Conservation (phyloP, 108 stramenopile species). For the Cylindrotheca fusiformis region DNA sequence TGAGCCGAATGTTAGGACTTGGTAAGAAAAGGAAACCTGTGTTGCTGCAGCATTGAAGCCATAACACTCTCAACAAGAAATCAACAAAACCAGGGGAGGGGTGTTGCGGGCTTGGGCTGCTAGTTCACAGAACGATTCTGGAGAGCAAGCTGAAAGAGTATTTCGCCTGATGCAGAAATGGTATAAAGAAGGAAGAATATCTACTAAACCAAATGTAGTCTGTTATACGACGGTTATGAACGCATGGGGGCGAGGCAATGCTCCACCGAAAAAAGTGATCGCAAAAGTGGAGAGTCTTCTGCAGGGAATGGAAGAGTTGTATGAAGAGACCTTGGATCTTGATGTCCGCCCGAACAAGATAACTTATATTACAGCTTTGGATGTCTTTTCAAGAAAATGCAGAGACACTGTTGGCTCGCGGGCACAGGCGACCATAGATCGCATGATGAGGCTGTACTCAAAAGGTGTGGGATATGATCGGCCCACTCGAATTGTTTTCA, state of each 20-base stretch:
- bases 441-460: conserved; percentile 66
- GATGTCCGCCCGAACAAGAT: conserved; percentile 43
- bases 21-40: no score
- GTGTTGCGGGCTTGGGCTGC: conserved; percentile 60
- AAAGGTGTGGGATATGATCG: conserved; percentile 47
- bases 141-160: conserved; percentile 50
- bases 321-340: conserved; percentile 27
- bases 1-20: conserved; percentile 37
- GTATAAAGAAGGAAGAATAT: conserved; percentile 28
- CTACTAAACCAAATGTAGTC: conserved; percentile 32
- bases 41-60: no score
- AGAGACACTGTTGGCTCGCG: conserved; percentile 34
- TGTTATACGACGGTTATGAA: conserved; percentile 39
- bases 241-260: conserved; percentile 59
- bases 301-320: conserved; percentile 39
- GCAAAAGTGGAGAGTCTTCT: conserved; percentile 50
- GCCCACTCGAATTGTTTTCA: conserved; percentile 65
- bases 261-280: conserved; percentile 29
- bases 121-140: conserved; percentile 46
- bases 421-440: conserved; percentile 68
- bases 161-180: conserved; percentile 58
- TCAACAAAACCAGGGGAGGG: no score
- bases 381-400: conserved; percentile 35
- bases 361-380: conserved; percentile 42
- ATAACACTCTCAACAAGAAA: no score